phyloP scores from a whole-genome alignment of 768 basidiomycete species.

The Suillus subluteus region DNA sequence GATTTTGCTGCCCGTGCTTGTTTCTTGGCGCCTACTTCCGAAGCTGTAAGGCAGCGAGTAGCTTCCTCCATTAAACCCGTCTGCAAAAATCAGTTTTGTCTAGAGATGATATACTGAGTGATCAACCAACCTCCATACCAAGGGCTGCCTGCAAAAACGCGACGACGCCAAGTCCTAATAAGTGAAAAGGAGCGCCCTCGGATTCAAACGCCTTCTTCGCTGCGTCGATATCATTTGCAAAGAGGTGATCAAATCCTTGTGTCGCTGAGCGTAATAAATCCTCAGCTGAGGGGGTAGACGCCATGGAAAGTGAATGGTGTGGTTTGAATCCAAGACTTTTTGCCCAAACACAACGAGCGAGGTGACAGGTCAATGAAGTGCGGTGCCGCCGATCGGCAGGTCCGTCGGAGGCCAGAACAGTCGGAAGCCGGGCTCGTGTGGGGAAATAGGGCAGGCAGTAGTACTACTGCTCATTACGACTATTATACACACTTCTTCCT shows the following conservation, averaged over 20 bases:
- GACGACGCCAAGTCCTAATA: constrained; percentile 71
- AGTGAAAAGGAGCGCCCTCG: constrained; percentile 63
- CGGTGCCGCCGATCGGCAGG: background rate
- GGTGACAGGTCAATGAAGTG: background rate
- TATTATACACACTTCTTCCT: too few species aligned
- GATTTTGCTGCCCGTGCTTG: constrained; percentile 44
- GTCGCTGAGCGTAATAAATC: constrained; percentile 37
- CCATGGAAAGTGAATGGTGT: background rate
- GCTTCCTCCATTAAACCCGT: constrained; percentile 68
- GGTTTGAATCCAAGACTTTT: background rate
- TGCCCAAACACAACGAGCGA: background rate
- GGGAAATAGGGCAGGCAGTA: background rate
- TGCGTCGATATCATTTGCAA: constrained; percentile 63
- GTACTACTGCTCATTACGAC: too few species aligned
- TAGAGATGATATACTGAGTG: background rate
- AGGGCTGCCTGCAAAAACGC: constrained; percentile 78
- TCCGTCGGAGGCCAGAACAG: background rate
- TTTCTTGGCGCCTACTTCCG: constrained; percentile 65
- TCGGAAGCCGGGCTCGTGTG: constrained; percentile 8
- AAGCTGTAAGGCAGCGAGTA: constrained; percentile 50
- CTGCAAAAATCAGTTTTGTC: constrained; percentile 34
- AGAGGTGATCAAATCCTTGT: constrained; percentile 69
- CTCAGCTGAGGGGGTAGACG: background rate
- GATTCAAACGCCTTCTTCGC: constrained; percentile 53
- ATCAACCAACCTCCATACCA: constrained; percentile 68